phyloP scores from a whole-genome alignment of 208 protist genomes.

The Wallacemonas rigidus region DNA sequence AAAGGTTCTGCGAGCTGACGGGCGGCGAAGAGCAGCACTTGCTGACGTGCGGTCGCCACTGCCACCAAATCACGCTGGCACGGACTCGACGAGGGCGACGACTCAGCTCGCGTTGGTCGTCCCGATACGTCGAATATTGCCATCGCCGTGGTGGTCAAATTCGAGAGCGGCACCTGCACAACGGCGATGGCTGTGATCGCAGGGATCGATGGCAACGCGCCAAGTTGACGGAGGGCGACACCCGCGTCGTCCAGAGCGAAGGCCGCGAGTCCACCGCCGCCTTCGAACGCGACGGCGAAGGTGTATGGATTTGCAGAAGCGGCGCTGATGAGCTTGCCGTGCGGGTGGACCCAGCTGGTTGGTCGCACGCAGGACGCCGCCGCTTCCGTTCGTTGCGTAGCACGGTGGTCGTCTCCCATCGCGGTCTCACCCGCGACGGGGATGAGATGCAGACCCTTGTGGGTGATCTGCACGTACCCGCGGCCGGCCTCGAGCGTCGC shows the following conservation, averaged over 20 bases:
- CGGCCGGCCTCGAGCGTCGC: slow-evolving; percentile 62
- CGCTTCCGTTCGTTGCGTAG: slow-evolving; percentile 35
- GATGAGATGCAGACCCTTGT: slow-evolving; percentile 56
- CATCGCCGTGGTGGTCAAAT: slow-evolving; percentile 20
- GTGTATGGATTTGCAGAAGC: slow-evolving; percentile 55
- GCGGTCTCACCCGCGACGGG: slow-evolving; percentile 9
- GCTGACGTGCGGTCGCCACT: slow-evolving; percentile 59
- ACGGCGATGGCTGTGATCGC: slow-evolving; percentile 56
- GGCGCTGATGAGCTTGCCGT: slow-evolving; percentile 74
- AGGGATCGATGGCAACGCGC: slow-evolving; percentile 71
- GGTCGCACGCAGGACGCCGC: no score
- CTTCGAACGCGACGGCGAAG: slow-evolving; percentile 59
- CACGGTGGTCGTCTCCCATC: not conserved
- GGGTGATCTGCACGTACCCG: slow-evolving; percentile 82
- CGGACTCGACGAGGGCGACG: slow-evolving; percentile 4
- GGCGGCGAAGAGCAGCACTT: slow-evolving; percentile 74
- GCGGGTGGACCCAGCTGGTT: slow-evolving; percentile 34
- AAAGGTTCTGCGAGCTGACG: slow-evolving; percentile 62
- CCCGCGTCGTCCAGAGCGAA: slow-evolving; percentile 72
- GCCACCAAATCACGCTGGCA: slow-evolving; percentile 53
- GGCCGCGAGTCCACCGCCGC: slow-evolving; percentile 71
- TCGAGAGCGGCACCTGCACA: slow-evolving; percentile 45
- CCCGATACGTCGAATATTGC: no score
- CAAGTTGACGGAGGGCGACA: slow-evolving; percentile 54
- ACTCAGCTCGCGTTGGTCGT: not conserved